Conservation (phyloP, 2,329 filamentous ascomycete species). For the Cercospora citrullina region DNA sequence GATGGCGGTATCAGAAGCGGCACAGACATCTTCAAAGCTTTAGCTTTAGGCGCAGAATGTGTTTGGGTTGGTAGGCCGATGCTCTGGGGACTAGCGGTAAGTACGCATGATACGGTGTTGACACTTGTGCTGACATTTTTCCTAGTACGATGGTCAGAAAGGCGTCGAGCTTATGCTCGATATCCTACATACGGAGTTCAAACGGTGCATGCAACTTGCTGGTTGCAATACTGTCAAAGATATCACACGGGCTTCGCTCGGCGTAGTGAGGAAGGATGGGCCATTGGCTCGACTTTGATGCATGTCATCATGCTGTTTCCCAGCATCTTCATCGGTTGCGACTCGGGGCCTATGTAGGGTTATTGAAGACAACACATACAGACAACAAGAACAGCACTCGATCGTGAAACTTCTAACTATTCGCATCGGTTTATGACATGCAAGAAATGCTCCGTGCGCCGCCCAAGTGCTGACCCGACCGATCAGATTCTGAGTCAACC, state of each 20-base stretch:
- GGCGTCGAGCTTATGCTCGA: slow-evolving; percentile 46
- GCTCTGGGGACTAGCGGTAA: slow-evolving; percentile 52
- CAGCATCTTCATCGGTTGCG: background rate
- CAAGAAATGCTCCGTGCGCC: background rate
- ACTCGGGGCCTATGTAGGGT: too few species aligned
- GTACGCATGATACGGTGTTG: too few species aligned
- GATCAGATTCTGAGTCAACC: background rate
- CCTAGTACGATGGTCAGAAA: slow-evolving; percentile 39
- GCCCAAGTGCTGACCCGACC: background rate
- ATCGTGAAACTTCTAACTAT: background rate
- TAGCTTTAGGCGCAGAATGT: slow-evolving; percentile 54
- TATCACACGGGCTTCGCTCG: slow-evolving; percentile 39
- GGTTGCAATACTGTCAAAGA: slow-evolving; percentile 40
- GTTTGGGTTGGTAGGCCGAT: slow-evolving; percentile 51
- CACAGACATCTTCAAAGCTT: slow-evolving; percentile 59
- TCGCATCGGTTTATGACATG: too few species aligned
- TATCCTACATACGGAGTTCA: slow-evolving; percentile 43
- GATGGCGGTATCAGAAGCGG: slow-evolving; percentile 60
- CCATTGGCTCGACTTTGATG: slow-evolving; percentile 38
- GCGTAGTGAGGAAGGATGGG: slow-evolving; percentile 36
- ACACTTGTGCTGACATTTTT: background rate
- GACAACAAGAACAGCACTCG: background rate
- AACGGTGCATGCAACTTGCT: slow-evolving; percentile 42
- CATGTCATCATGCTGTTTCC: background rate
- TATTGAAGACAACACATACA: background rate